These are phyloP conservation scores for Gnomoniopsis sp. DNA, from an alignment of 2,329 filamentous ascomycete genomes.

Conservation along the genomic window DNA sequence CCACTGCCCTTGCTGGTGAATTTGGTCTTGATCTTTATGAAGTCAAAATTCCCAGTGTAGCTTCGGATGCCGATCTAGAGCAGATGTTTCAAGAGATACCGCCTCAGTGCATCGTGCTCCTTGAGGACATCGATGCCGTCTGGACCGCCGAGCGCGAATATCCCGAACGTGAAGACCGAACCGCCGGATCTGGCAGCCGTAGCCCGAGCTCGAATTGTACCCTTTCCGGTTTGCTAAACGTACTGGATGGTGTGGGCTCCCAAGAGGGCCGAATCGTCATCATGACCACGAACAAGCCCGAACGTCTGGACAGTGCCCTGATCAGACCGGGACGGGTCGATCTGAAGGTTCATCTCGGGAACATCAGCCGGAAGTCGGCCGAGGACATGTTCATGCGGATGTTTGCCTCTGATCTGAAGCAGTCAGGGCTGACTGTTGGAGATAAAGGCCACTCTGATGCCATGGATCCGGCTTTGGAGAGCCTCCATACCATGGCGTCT, in stretches of 20 bases:
- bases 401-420: conserved; percentile 26
- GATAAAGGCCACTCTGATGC: background rate
- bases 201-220: conserved; percentile 26
- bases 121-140: conserved; percentile 52
- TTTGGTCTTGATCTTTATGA: conserved; percentile 49
- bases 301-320: conserved; percentile 59
- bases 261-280: conserved; percentile 66
- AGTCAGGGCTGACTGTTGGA: too few species aligned
- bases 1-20: conserved; percentile 48
- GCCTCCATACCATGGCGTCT: conserved; percentile 22
- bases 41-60: conserved; percentile 45
- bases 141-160: conserved; percentile 15
- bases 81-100: conserved; percentile 52
- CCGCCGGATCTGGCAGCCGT: conserved; percentile 9
- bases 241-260: conserved; percentile 64
- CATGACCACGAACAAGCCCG: conserved; percentile 67
- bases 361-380: conserved; percentile 31
- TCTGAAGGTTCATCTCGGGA: conserved; percentile 52
- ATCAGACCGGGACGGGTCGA: conserved; percentile 62
- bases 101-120: conserved; percentile 48
- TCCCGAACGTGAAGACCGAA: conserved; percentile 12
- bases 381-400: conserved; percentile 34
- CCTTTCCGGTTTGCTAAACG: conserved; percentile 64
- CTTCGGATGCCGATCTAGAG: conserved; percentile 46
- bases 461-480: conserved; percentile 22